phyloP scores from a whole-genome alignment of 2,329 filamentous ascomycete species.

The Diaporthe eres region DNA sequence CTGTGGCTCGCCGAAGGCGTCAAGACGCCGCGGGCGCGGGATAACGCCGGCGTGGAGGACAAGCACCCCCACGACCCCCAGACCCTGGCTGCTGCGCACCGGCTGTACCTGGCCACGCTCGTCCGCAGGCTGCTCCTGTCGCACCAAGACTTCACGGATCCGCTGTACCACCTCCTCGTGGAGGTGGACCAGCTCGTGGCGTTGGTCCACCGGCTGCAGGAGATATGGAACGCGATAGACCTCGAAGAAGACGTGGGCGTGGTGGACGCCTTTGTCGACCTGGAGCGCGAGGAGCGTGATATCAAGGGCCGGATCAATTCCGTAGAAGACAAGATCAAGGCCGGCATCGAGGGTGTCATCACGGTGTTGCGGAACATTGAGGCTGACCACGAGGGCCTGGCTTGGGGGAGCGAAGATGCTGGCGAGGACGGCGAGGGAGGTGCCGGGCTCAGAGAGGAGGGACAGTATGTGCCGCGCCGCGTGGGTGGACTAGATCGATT shows the following conservation, averaged over 20 bases:
- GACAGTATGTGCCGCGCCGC: constrained; percentile 77
- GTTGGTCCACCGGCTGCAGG: constrained; percentile 81
- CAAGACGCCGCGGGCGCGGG: constrained; percentile 40
- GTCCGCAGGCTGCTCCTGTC: constrained; percentile 77
- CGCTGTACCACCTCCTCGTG: constrained; percentile 76
- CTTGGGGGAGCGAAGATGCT: constrained; percentile 53
- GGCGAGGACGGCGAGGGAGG: constrained; percentile 49
- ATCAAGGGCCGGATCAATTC: constrained; percentile 75
- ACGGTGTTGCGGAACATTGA: constrained; percentile 64
- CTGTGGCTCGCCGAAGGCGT: constrained; percentile 57
- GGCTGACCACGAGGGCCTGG: constrained; percentile 51
- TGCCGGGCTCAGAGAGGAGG: constrained; percentile 56
- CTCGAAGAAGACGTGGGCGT: constrained; percentile 87
- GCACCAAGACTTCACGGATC: constrained; percentile 72
- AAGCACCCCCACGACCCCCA: constrained; percentile 81
- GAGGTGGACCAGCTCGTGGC: constrained; percentile 87
- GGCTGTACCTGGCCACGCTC: constrained; percentile 80
- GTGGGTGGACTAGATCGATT: constrained; percentile 86
- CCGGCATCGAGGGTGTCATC: constrained; percentile 77
- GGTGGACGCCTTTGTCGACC: constrained; percentile 80
- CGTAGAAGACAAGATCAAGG: constrained; percentile 75
- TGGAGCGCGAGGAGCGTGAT: constrained; percentile 79
- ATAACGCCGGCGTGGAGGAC: constrained; percentile 41
- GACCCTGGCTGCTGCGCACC: constrained; percentile 84
- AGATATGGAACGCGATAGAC: constrained; percentile 83